These are phyloP conservation scores for Crassisporium funariophilum DNA, from an alignment of 768 basidiomycete genomes.

Conservation along the genomic window DNA sequence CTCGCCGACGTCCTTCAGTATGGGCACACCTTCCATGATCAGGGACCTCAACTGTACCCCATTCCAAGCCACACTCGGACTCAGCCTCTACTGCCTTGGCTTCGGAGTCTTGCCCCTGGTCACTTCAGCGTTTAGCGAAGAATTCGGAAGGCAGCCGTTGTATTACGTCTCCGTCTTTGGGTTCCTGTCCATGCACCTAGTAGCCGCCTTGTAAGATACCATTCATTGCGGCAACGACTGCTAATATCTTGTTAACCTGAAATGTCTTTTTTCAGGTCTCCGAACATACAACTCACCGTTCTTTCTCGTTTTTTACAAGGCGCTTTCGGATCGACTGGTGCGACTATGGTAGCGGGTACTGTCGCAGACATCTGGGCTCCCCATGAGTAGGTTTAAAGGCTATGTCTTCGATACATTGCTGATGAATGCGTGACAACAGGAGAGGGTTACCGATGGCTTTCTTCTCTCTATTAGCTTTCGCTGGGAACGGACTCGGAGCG, in stretches of 20 bases:
- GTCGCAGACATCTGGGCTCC: slow-evolving; percentile 68
- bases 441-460: slow-evolving; percentile 76
- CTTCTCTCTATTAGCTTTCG: slow-evolving; percentile 61
- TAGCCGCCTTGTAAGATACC: slow-evolving; percentile 40
- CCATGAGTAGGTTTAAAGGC: slow-evolving; percentile 43
- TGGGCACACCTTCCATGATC: slow-evolving; percentile 62
- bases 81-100: slow-evolving; percentile 58
- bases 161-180: slow-evolving; percentile 54
- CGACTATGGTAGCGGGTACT: slow-evolving; percentile 71
- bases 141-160: slow-evolving; percentile 65
- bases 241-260: slow-evolving; percentile 19
- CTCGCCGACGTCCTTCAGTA: slow-evolving; percentile 51
- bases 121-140: slow-evolving; percentile 71
- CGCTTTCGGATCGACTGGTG: slow-evolving; percentile 66
- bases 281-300: slow-evolving; percentile 58
- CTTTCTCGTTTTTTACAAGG: slow-evolving; percentile 62
- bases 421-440: slow-evolving; percentile 33
- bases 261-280: slow-evolving; percentile 28
- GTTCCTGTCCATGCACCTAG: slow-evolving; percentile 53
- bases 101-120: slow-evolving; percentile 66
- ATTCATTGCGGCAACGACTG: neutral
- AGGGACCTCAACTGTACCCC: slow-evolving; percentile 46
- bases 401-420: neutral
- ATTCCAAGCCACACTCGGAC: slow-evolving; percentile 48
- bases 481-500: slow-evolving; percentile 65